Conservation (phyloP, 208 protist species). For the Trypanosoma melophagium region DNA sequence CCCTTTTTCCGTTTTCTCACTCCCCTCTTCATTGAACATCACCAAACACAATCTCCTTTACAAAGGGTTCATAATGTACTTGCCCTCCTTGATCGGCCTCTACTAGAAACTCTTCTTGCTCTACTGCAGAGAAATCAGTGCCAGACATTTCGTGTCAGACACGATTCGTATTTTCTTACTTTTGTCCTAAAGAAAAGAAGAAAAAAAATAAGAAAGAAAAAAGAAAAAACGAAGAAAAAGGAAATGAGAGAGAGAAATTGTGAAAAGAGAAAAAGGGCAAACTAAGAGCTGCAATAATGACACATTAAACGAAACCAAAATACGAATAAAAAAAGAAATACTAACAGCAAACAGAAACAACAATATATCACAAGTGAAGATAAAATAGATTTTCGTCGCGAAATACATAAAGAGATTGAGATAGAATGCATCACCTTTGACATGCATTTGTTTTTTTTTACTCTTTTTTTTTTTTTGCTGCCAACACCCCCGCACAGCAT, state of each 20-base stretch:
- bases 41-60: constrained; percentile 19
- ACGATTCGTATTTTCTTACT: neutral
- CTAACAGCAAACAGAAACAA: too few relatives aligned
- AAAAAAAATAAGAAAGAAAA: neutral
- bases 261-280: neutral
- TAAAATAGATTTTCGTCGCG: too few relatives aligned
- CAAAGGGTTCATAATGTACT: constrained; percentile 14
- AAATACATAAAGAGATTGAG: too few relatives aligned
- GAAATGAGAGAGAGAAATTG: neutral
- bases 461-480: too few relatives aligned
- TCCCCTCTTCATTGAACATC: constrained; percentile 7
- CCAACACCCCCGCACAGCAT: too few relatives aligned
- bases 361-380: too few relatives aligned
- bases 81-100: constrained; percentile 20
- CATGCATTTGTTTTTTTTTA: too few relatives aligned
- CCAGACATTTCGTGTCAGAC: neutral
- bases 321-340: too few relatives aligned
- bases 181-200: neutral
- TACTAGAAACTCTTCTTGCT: constrained; percentile 22
- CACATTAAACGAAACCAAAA: too few relatives aligned
- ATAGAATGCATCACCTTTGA: too few relatives aligned
- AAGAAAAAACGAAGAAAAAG: neutral
- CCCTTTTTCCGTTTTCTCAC: too few relatives aligned
- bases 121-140: constrained; percentile 8
- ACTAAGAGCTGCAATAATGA: neutral